Base-by-base conservation (phyloP, 345 rosid genomes). In the Syzygium aromaticum region DNA sequence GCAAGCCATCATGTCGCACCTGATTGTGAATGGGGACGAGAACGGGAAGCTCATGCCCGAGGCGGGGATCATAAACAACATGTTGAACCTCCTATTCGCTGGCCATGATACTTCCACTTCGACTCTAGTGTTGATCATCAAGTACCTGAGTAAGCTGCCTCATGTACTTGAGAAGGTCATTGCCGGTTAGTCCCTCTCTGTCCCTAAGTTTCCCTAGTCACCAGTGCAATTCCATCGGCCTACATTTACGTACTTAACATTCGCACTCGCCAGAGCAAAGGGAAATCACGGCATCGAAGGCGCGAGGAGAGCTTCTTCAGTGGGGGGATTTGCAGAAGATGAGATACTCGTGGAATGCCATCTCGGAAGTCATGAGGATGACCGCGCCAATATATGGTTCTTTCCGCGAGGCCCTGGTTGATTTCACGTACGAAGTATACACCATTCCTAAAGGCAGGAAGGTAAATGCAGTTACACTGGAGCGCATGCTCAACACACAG, bases 381-480 rank as follows among this genome's bases (percentile, higher is more conserved):
- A 27, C 23, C 17, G 59, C 88, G 28, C 86, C 86, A 21, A 5
- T 51, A 17, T 6, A 11, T 11, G 86, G 86, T 6, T 4, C 59
- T 3, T 87, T 87, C 51, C 40, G 83, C 83, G 89, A 85, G 85
- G 90, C 92, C 15, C n/a, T 92, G 28, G 90, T 84, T 61, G 94
- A 92, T 64, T 88, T 90, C 4, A 88, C 89, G 33, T 92, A 82
- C 25, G 90, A 86, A 0, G 92, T 93, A 28, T 91, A 91, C 88
- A 85, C 88, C 49, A 92, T 92, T 22, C 95, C 95, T 11, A 85
- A 91, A 89, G 93, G 92, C 11, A 91, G 95, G 95, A 94, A 90
- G 86, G 94, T 91, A 87, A 40, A 25, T 25, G 17, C 49, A 87
- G 89, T 8, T 90, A 7, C 12, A 4, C 17, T 83, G 89, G 87